phyloP scores from a whole-genome alignment of 2,329 filamentous ascomycete genomes.

The Aspergillus cejpii region DNA sequence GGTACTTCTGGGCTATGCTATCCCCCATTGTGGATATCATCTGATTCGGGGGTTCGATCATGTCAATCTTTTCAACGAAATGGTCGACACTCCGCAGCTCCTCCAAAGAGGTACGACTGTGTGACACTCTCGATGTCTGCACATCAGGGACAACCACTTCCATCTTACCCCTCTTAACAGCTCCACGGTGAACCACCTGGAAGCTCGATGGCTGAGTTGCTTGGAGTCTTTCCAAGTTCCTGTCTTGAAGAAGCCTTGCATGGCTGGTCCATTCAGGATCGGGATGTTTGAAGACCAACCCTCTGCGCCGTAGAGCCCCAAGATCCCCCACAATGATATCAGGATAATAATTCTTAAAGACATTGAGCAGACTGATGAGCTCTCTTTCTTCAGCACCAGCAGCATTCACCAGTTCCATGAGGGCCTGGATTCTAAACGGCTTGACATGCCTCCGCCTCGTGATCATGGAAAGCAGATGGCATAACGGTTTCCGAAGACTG shows the following conservation, averaged over 20 bases:
- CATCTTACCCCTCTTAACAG: constrained; percentile 45
- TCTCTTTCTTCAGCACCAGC: constrained; percentile 63
- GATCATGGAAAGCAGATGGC: constrained; percentile 70
- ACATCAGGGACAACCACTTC: constrained; percentile 58
- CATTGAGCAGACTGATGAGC: constrained; percentile 64
- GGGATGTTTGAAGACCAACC: constrained; percentile 53
- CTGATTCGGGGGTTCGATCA: constrained; percentile 74
- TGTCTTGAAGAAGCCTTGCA: constrained; percentile 61
- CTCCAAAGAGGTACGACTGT: constrained; percentile 56
- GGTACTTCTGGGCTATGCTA: constrained; percentile 67
- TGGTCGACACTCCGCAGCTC: constrained; percentile 66
- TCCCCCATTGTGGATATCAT: constrained; percentile 69
- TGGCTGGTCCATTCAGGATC: constrained; percentile 66
- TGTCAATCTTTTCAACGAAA: constrained; percentile 67
- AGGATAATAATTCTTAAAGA: constrained; percentile 89
- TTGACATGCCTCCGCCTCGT: constrained; percentile 77
- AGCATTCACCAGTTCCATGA: constrained; percentile 49
- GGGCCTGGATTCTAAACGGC: constrained; percentile 71
- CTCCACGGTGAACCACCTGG: constrained; percentile 53
- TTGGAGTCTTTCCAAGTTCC: constrained; percentile 40
- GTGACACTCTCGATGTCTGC: constrained; percentile 65
- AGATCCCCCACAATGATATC: constrained; percentile 74
- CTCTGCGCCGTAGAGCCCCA: constrained; percentile 39
- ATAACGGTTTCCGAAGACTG: constrained; percentile 62
- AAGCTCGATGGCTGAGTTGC: constrained; percentile 51